Evolutionary conservation across 2,329 filamentous ascomycete genomes (phyloP), one percentile per base, ranked within the genome.

Genomic region (Tolypocladium inflatum): DNA sequence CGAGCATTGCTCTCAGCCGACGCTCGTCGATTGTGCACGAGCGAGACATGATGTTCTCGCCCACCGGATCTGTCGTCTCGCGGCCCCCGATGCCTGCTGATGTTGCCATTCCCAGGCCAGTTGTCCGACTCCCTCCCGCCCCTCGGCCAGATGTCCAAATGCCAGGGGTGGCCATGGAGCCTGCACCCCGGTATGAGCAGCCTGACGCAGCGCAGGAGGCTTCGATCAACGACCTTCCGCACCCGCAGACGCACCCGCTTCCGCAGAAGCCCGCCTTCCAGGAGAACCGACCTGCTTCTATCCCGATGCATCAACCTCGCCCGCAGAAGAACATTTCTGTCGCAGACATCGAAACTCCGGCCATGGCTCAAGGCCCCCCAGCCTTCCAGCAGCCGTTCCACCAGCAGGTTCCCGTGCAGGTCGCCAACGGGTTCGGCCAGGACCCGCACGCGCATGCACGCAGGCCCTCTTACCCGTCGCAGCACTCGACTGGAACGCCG

Each of bases 321-420:
- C 93, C 94, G 10, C 92, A 97, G 72, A 97, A 97, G 78, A 82
- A 91, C 7, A 90, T 97, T 38, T 97, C 92, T 11, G 86, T 97
- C 59, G 90, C 91, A 58, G 91, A 91, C 66, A 96, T 97, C 64
- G 94, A 97, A 72, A 89, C 89, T 9, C 91, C 92, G 4, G 85
- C 83, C 6, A 80, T 75, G 65, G 69, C 73, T 55, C 78, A 77
- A 66, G 79, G 64, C 76, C 85, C 73, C 45, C 90, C 90, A 66
- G 89, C 91, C 0, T 96, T 96, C 66, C 88, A 93, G 66, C 90
- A 92, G 68, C 90, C 92, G 0, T 97, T 97, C 78, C 91, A 96
- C 65, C 92, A 96, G 66, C 92, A 97, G 72, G 86, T 96, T n/a
- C 93, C 92, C 2, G 74, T 87, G 4, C 88, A 92, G 64, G 82